Evolutionary conservation across 164 flowering plant genomes (phyloP), one percentile per base, ranked within the genome.

Genomic region (Paratinospora sagittata): DNA sequence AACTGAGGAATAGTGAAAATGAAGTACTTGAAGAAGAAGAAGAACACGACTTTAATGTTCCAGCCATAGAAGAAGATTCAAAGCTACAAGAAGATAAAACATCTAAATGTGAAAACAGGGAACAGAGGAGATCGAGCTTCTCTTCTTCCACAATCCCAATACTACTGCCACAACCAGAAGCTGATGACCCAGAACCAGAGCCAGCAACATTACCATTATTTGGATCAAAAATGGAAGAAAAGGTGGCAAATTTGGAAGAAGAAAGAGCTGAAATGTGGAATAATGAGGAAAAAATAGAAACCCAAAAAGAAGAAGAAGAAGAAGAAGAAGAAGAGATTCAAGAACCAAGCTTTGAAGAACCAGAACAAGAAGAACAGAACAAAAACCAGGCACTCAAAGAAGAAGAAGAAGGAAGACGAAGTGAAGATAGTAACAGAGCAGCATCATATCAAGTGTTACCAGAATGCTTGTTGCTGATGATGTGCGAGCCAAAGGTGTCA

Each of bases 401-500:
- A 12, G 57, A 68, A 45, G 58, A 55, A 13, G 37, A 30, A 57
- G 67, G 58, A 24, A 13, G 55, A 39, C 16, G 49, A 55, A 37
- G 66, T 52, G 27, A 60, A 34, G 72, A 66, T 67, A 76, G 73
- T 68, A 65, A 65, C 19, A 30, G 60, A 11, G 33, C 23, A 8
- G 27, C n/a, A n/a, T n/a, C n/a, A n/a, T n/a, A n/a, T n/a, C n/a
- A 19, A 26, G 9, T 39, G 0, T 71, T 92, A 71, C 96, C 98
- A 2, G 96, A 95, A 24, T 95, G 97, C 75, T 79, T 95, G 73
- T 72, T 95, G 73, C 36, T 95, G 70, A 95, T 95, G 98, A 93
- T 91, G 96, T 87, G 88, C 67, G 99, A 95, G 81, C 97, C 99
- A 3, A 96, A 96, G 79, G 81, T 96, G 13, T 96, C 99, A 11